Percentiles rank a stretch among this genome's conserved stretches.
Conservation (phyloP, 768 basidiomycete genomes). For the Terana coerulea region DNA sequence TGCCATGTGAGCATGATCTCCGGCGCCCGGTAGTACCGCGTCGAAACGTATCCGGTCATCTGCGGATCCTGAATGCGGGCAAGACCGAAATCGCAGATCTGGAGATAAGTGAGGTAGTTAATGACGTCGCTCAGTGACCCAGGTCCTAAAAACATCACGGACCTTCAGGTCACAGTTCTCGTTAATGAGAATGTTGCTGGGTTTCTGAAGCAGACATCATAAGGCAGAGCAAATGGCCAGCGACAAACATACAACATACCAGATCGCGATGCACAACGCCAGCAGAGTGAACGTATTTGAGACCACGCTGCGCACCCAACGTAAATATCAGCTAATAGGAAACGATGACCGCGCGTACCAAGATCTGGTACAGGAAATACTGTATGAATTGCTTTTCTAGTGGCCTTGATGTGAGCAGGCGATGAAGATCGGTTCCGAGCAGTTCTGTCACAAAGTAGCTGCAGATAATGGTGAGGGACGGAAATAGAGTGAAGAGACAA, state of each 20-base stretch:
- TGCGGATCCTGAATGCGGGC: constrained; percentile 99
- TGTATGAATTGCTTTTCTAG: constrained; percentile 99
- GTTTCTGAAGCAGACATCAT: constrained; percentile 59
- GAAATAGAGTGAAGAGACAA: constrained; percentile 4
- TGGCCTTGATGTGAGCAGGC: constrained; percentile 92
- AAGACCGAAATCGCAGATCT: constrained; percentile 99
- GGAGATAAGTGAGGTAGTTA: constrained; percentile 8
- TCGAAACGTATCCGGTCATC: constrained; percentile 99
- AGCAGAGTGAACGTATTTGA: constrained; percentile 99
- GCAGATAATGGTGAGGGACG: constrained; percentile 3
- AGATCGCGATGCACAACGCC: constrained; percentile 98
- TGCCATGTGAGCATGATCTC: constrained; percentile 99
- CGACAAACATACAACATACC: constrained; percentile 32
- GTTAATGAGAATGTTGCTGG: constrained; percentile 98
- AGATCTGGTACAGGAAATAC: constrained; percentile 98
- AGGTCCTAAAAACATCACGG: constrained; percentile 11
- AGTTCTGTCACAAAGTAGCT: constrained; percentile 99
- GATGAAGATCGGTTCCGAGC: constrained; percentile 96
- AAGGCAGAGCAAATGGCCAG: background rate
- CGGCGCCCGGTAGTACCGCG: constrained; percentile 96
- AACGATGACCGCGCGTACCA: constrained; percentile 56
- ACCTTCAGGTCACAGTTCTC: constrained; percentile 99
- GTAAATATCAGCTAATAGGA: too few relatives aligned
- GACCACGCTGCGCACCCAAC: constrained; percentile 64
- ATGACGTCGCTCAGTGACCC: constrained; percentile 10